Conservation (phyloP, 2,329 filamentous ascomycete genomes). For the Beauveria caledonica region DNA sequence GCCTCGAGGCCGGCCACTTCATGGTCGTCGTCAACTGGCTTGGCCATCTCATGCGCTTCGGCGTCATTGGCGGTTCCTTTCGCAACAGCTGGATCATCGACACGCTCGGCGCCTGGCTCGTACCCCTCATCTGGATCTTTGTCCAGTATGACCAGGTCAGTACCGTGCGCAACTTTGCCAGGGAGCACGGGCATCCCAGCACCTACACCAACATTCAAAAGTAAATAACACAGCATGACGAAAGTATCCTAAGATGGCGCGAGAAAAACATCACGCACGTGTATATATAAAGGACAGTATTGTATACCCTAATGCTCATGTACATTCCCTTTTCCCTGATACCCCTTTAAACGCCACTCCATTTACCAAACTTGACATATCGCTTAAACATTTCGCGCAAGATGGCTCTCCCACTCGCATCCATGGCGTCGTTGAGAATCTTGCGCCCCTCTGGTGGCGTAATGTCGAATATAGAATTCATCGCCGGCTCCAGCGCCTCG, state of each 20-base stretch:
- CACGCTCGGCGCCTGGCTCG: constrained; percentile 45
- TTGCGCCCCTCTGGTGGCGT: constrained; percentile 46
- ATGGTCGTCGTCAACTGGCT: constrained; percentile 69
- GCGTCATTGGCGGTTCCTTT: constrained; percentile 43
- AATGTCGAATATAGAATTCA: constrained; percentile 52
- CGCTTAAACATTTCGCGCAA: constrained; percentile 50
- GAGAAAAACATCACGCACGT: background rate
- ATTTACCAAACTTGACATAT: constrained; percentile 57
- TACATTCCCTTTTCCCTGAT: constrained; percentile 8
- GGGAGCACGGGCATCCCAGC: constrained; percentile 50
- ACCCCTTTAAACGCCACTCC: constrained; percentile 45
- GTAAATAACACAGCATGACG: constrained; percentile 16
- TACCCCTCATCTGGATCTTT: constrained; percentile 50
- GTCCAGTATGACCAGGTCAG: constrained; percentile 47
- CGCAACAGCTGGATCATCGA: constrained; percentile 55
- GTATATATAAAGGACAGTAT: constrained; percentile 7
- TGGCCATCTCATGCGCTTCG: constrained; percentile 62
- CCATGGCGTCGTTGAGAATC: constrained; percentile 52
- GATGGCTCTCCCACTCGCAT: constrained; percentile 50
- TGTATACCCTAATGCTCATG: constrained; percentile 8
- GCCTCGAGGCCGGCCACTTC: constrained; percentile 73
- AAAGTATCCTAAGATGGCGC: constrained; percentile 1
- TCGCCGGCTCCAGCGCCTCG: constrained; percentile 47
- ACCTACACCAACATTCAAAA: constrained; percentile 30
- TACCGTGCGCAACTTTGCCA: constrained; percentile 48